Conservation (phyloP, 352 stramenopile genomes). For the Phytophthora quininea region DNA sequence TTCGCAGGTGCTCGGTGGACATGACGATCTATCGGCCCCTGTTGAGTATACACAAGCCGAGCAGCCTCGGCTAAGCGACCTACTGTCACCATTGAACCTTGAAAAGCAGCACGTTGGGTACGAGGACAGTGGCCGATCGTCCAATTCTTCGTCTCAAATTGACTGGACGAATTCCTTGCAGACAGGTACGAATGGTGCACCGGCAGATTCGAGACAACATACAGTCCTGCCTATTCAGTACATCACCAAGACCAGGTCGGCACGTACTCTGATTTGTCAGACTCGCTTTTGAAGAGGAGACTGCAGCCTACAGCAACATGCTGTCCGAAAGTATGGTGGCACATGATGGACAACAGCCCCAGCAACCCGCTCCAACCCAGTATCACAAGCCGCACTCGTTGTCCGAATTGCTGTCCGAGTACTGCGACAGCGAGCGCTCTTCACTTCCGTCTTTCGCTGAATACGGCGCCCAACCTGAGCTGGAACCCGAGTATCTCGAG, state of each 20-base stretch:
- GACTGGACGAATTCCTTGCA: conserved; percentile 30
- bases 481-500: conserved; percentile 43
- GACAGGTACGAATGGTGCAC: background rate
- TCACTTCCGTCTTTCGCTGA: conserved; percentile 37
- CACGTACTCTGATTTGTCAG: conserved; percentile 35
- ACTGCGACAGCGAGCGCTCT: conserved; percentile 42
- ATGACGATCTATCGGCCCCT: conserved; percentile 3
- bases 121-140: conserved; percentile 43
- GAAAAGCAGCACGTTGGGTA: conserved; percentile 33
- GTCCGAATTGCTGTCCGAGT: conserved; percentile 70
- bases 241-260: conserved; percentile 17
- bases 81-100: conserved; percentile 33
- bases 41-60: conserved; percentile 20
- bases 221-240: conserved; percentile 25
- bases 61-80: conserved; percentile 29
- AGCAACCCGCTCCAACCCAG: conserved; percentile 34
- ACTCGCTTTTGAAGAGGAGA: conserved; percentile 41
- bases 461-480: conserved; percentile 34
- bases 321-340: conserved; percentile 33
- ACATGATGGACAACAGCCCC: conserved; percentile 20
- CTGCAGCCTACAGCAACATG: conserved; percentile 20
- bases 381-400: conserved; percentile 52
- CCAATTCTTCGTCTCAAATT: conserved; percentile 38
- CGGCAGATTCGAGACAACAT: conserved; percentile 25
- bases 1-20: conserved; percentile 5